A percentile compares a stretch with the other conserved stretches of the same genome.
phyloP scores from a whole-genome alignment of 2,329 filamentous ascomycete genomes.

The Coniochaeta ligniaria region DNA sequence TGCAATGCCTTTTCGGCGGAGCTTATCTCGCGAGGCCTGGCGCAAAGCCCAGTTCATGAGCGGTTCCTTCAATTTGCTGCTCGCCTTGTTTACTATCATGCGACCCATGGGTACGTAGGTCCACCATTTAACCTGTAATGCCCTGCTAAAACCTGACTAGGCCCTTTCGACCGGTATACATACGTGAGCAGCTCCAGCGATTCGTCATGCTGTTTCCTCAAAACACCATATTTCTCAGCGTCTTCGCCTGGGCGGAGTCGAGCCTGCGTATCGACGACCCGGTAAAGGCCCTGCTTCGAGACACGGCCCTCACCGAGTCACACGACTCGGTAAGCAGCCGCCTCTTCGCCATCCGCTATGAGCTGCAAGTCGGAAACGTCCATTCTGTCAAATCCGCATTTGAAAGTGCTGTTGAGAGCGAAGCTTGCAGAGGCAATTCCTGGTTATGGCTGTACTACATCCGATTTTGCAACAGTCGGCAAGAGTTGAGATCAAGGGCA shows the following conservation, averaged over 20 bases:
- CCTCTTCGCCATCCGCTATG: conserved; percentile 44
- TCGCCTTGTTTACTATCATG: conserved; percentile 59
- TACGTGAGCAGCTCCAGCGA: conserved; percentile 54
- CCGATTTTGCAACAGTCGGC: conserved; percentile 30
- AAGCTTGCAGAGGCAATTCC: conserved; percentile 29
- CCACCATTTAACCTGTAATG: neutral
- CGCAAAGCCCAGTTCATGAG: conserved; percentile 42
- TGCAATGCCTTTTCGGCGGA: conserved; percentile 34
- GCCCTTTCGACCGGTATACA: conserved; percentile 58
- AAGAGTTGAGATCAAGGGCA: conserved; percentile 13
- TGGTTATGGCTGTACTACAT: conserved; percentile 44
- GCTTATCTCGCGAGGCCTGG: conserved; percentile 28
- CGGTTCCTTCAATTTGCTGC: conserved; percentile 62
- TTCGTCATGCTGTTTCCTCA: conserved; percentile 61
- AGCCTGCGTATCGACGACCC: conserved; percentile 69
- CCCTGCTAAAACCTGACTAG: conserved; percentile 21
- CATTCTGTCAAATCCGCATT: conserved; percentile 44
- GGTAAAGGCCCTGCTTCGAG: conserved; percentile 57
- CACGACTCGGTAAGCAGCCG: conserved; percentile 36
- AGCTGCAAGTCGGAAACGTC: conserved; percentile 37
- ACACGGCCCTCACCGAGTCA: conserved; percentile 33
- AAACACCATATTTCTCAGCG: conserved; percentile 68
- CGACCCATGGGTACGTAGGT: conserved; percentile 43
- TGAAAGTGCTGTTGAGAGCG: conserved; percentile 38
- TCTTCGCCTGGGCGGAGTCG: conserved; percentile 66